Conservation (phyloP, 768 basidiomycete genomes). For the Pleurotus djamor region DNA sequence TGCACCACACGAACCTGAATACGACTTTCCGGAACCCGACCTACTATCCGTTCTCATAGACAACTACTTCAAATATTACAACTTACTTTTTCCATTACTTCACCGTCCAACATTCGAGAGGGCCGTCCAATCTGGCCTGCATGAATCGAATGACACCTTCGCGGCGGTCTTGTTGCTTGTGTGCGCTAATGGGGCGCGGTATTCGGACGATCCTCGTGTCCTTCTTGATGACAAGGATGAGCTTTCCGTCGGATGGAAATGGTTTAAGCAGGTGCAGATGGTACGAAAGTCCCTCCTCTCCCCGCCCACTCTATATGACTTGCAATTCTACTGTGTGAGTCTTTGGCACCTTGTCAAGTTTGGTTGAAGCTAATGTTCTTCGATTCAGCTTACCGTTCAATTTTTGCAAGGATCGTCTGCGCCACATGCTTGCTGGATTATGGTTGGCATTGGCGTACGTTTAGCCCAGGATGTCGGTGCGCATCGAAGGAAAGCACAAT, state of each 20-base stretch:
- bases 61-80: slow-evolving; percentile 60
- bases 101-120: slow-evolving; percentile 70
- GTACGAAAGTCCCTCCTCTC: slow-evolving; percentile 57
- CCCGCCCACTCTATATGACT: slow-evolving; percentile 63
- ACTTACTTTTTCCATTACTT: slow-evolving; percentile 61
- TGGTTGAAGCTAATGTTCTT: too few relatives aligned
- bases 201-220: slow-evolving; percentile 62
- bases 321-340: slow-evolving; percentile 68
- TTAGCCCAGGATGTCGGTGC: slow-evolving; percentile 75
- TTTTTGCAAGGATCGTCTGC: slow-evolving; percentile 47
- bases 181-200: slow-evolving; percentile 22
- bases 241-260: slow-evolving; percentile 59
- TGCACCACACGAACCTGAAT: slow-evolving; percentile 20
- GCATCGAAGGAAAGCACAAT: slow-evolving; percentile 42
- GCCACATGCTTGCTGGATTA: slow-evolving; percentile 59
- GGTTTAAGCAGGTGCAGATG: slow-evolving; percentile 63
- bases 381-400: slow-evolving; percentile 40
- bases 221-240: slow-evolving; percentile 37
- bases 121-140: slow-evolving; percentile 44
- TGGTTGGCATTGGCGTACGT: slow-evolving; percentile 66
- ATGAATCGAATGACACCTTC: slow-evolving; percentile 47
- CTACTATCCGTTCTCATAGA: slow-evolving; percentile 55
- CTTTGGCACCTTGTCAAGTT: too few relatives aligned
- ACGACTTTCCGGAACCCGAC: slow-evolving; percentile 50
- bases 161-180: slow-evolving; percentile 48